Conservation (phyloP, 768 basidiomycete genomes). For the Serendipita sp. region DNA sequence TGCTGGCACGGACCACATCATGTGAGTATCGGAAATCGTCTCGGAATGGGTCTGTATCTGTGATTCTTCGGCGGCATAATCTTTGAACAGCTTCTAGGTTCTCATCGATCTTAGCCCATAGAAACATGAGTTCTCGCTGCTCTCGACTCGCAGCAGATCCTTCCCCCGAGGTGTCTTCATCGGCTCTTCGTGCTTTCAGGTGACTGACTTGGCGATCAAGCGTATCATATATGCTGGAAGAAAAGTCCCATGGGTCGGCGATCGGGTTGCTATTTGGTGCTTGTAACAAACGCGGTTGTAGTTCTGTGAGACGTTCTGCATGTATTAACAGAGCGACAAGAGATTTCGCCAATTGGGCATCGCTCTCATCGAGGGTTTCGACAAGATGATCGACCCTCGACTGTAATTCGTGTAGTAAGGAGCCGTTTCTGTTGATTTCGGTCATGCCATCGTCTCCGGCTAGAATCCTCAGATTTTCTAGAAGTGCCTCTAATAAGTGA, state of each 20-base stretch:
- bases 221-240: conserved; percentile 35
- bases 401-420: conserved; percentile 42
- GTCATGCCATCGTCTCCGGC: conserved; percentile 29
- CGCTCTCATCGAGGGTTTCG: conserved; percentile 28
- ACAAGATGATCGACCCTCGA: conserved; percentile 35
- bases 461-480: conserved; percentile 42
- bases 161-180: conserved; percentile 23
- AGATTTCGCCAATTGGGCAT: conserved; percentile 48
- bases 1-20: conserved; percentile 6
- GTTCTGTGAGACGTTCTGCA: conserved; percentile 43
- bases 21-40: conserved; percentile 23
- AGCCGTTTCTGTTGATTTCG: conserved; percentile 30
- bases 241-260: conserved; percentile 16
- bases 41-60: conserved; percentile 16
- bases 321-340: conserved; percentile 55
- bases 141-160: conserved; percentile 29
- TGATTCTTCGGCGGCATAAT: conserved; percentile 48
- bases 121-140: conserved; percentile 39
- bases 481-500: conserved; percentile 40
- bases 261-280: conserved; percentile 11
- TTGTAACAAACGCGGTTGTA: neutral
- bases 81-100: conserved; percentile 53
- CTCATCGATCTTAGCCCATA: conserved; percentile 63
- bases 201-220: conserved; percentile 55
- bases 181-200: conserved; percentile 41